Conservation (phyloP, 2,329 filamentous ascomycete genomes). For the Chalaropsis ovoidea region DNA sequence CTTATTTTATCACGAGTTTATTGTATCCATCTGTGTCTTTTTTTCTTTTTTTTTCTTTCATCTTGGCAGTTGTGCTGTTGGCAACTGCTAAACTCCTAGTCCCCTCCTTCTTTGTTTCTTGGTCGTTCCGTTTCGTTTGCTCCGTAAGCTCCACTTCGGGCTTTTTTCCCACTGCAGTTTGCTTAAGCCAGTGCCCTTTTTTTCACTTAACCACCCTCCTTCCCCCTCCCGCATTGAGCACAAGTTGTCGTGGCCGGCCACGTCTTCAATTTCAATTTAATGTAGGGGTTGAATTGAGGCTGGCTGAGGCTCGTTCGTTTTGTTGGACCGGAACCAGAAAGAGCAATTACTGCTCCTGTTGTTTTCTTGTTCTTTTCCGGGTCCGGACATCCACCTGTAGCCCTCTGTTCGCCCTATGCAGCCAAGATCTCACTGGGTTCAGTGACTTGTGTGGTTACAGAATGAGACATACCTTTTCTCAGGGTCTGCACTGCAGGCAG, state of each 20-base stretch:
- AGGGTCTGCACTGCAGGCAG: neutral
- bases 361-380: neutral
- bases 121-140: neutral
- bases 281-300: conserved; percentile 1
- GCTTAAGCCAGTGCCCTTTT: conserved; percentile 12
- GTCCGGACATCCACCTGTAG: neutral
- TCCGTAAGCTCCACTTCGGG: neutral
- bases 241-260: conserved; percentile 16
- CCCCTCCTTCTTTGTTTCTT: conserved; percentile 2
- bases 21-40: neutral
- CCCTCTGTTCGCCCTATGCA: neutral
- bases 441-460: neutral
- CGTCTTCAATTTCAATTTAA: conserved; percentile 9
- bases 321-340: neutral
- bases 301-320: conserved; percentile 5
- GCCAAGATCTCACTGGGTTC: neutral
- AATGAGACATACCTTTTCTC: conserved; percentile 1
- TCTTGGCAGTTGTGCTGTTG: neutral
- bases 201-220: neutral
- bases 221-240: neutral
- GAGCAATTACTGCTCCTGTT: neutral
- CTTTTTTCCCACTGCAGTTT: conserved; percentile 11
- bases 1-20: neutral
- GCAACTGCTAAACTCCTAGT: neutral
- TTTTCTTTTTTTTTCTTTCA: conserved; percentile 2